These are phyloP conservation scores for Radiomyces spectabilis DNA, from an alignment of 192 early-diverging fungal genomes.

Conservation along the genomic window DNA sequence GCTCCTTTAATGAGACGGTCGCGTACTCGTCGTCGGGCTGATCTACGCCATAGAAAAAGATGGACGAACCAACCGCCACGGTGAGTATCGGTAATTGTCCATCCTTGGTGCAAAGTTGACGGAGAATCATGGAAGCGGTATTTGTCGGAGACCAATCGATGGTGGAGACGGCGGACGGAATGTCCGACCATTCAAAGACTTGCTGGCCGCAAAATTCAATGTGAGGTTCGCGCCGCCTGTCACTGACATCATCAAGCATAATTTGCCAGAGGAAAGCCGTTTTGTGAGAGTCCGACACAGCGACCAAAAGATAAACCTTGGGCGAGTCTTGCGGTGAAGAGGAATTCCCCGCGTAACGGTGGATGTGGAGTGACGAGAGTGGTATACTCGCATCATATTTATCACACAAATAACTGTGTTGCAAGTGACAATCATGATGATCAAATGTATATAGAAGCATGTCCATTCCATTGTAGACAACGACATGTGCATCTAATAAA, in stretches of 20 bases:
- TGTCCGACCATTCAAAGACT: too few relatives aligned
- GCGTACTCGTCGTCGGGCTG: background rate
- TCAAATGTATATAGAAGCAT: conserved; percentile 14
- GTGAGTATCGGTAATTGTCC: background rate
- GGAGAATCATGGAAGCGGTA: conserved; percentile 3
- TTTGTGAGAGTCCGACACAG: too few relatives aligned
- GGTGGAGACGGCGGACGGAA: background rate
- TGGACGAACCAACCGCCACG: background rate
- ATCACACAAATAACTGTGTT: conserved; percentile 2
- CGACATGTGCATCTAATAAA: conserved; percentile 12
- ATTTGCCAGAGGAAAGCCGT: too few relatives aligned
- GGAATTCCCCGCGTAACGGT: background rate
- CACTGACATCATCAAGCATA: too few relatives aligned
- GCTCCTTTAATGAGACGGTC: background rate
- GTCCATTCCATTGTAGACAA: conserved; percentile 17
- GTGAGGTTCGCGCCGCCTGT: too few relatives aligned
- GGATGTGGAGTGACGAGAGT: conserved; percentile 12
- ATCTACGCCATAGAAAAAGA: conserved; percentile 7
- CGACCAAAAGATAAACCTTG: conserved; percentile 4
- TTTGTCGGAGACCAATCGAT: conserved; percentile 4
- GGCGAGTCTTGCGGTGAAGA: background rate
- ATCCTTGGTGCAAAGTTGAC: background rate
- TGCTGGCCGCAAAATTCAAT: too few relatives aligned
- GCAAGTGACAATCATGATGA: conserved; percentile 9
- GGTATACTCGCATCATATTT: background rate